Evolutionary conservation across 805 yeast genomes (phyloP).

Genomic region (Schwanniomyces sp.): DNA sequence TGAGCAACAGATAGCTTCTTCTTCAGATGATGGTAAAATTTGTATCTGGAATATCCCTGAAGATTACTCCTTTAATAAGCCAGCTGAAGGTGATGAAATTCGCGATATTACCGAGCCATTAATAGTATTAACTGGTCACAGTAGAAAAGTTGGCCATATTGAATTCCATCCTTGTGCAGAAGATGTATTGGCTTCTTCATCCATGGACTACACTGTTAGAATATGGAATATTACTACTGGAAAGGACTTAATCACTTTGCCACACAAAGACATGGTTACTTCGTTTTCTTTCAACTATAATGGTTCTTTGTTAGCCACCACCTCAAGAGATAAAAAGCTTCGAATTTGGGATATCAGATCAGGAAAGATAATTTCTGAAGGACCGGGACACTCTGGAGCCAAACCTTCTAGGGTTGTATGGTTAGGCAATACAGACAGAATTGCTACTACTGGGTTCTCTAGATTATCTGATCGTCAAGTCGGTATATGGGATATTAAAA

Average conservation of each 20-base stretch:
- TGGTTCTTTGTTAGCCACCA: constrained; percentile 84
- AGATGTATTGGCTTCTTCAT: constrained; percentile 84
- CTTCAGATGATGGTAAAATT: constrained; percentile 78
- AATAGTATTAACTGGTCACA: constrained; percentile 77
- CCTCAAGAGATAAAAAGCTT: constrained; percentile 85
- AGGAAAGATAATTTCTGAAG: constrained; percentile 75
- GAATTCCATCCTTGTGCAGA: constrained; percentile 86
- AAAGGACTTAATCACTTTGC: constrained; percentile 65
- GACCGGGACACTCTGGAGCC: constrained; percentile 90
- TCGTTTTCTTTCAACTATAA: constrained; percentile 88
- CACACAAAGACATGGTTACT: constrained; percentile 90
- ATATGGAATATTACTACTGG: constrained; percentile 86
- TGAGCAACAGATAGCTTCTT: constrained; percentile 69
- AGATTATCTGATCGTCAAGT: constrained; percentile 91
- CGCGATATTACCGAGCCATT: constrained; percentile 67
- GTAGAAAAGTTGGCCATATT: constrained; percentile 91
- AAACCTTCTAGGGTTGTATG: constrained; percentile 85
- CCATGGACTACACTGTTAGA: constrained; percentile 88
- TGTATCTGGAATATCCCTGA: constrained; percentile 87
- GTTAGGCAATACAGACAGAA: constrained; percentile 83
- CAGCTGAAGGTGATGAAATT: constrained; percentile 53
- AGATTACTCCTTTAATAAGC: constrained; percentile 68
- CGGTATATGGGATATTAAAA: constrained; percentile 86
- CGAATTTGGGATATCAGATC: constrained; percentile 89
- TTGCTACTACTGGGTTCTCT: constrained; percentile 93